phyloP scores from a whole-genome alignment of 306 rosid species.

The Ormosia emarginata region DNA sequence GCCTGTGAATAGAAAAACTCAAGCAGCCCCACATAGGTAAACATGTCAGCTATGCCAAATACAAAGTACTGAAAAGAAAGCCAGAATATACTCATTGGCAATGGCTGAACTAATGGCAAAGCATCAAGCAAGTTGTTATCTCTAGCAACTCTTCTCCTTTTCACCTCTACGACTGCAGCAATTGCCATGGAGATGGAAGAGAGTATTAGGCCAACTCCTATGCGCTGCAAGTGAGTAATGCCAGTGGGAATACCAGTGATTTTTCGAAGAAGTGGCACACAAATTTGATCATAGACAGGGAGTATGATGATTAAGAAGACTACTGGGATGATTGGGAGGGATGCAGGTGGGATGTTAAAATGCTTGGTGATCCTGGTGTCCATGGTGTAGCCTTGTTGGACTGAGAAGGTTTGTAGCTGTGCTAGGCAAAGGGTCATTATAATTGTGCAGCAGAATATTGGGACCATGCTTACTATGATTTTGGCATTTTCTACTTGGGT shows the following conservation, averaged over 20 bases:
- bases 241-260: conserved; percentile 73
- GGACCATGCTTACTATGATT: conserved; percentile 68
- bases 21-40: conserved; percentile 82
- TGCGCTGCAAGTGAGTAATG: conserved; percentile 67
- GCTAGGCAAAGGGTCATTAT: conserved; percentile 91
- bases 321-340: conserved; percentile 74
- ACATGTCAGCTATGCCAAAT: conserved; percentile 86
- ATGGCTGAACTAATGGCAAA: conserved; percentile 49
- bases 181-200: conserved; percentile 76
- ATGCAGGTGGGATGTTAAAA: conserved; percentile 76
- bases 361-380: conserved; percentile 50
- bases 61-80: conserved; percentile 82
- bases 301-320: conserved; percentile 46
- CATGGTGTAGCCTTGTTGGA: conserved; percentile 76
- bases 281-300: conserved; percentile 65
- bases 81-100: conserved; percentile 80
- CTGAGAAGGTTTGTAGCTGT: conserved; percentile 89
- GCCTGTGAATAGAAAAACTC: conserved; percentile 92
- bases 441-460: conserved; percentile 77
- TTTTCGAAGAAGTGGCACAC: conserved; percentile 55
- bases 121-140: conserved; percentile 69
- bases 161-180: conserved; percentile 63
- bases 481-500: conserved; percentile 94
- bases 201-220: conserved; percentile 82
- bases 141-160: conserved; percentile 65